A percentile compares a stretch with the other conserved stretches of the same genome.
These are phyloP conservation scores for Acanthamoeba rhysodes DNA, from an alignment of 208 protist species.

Conservation along the genomic window DNA sequence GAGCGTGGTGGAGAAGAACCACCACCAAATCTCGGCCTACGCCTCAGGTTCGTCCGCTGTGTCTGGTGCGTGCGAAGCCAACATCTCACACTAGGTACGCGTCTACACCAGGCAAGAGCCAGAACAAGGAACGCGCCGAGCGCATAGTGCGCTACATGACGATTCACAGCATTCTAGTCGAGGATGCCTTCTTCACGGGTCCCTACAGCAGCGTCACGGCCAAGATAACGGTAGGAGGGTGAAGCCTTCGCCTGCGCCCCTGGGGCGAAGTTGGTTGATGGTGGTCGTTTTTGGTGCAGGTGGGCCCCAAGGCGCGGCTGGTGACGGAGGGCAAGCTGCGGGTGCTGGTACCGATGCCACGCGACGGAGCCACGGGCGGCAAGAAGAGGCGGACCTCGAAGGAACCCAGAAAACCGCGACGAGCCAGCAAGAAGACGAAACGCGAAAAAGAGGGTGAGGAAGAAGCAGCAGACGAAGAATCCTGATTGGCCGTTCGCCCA, in stretches of 20 bases:
- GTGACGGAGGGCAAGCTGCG: neutral
- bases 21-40: constrained; percentile 19
- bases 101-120: neutral
- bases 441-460: neutral
- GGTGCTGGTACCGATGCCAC: constrained; percentile 7
- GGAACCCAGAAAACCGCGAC: constrained; percentile 19
- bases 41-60: neutral
- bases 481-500: too few relatives aligned
- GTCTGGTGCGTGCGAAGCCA: too few relatives aligned
- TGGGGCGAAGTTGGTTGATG: too few relatives aligned
- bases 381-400: neutral
- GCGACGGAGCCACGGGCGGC: neutral
- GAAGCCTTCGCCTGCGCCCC: neutral
- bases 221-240: neutral
- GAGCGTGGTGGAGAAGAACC: constrained; percentile 8
- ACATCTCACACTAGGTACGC: neutral
- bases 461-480: neutral
- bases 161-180: neutral
- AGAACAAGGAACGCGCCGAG: constrained; percentile 17
- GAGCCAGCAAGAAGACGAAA: neutral
- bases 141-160: constrained; percentile 2
- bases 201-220: constrained; percentile 39
- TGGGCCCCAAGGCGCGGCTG: constrained; percentile 11
- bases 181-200: constrained; percentile 54
- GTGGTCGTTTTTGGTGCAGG: neutral